These are phyloP conservation scores for Collybiopsis luxurians DNA, from an alignment of 768 basidiomycete species.

Conservation along the genomic window DNA sequence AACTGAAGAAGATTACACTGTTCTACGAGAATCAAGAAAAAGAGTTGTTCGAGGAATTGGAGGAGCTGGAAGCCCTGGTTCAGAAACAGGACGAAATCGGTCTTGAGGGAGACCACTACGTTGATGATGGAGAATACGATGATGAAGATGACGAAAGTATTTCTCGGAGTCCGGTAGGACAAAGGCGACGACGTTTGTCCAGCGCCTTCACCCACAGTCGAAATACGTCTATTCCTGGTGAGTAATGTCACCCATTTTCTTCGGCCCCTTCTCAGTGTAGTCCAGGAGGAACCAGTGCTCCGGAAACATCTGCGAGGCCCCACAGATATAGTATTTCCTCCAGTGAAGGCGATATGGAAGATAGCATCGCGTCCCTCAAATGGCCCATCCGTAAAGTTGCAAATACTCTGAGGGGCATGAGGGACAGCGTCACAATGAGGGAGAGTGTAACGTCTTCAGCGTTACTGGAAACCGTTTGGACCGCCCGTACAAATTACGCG, in stretches of 20 bases:
- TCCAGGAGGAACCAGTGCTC: constrained; percentile 1
- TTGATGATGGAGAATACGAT: constrained; percentile 46
- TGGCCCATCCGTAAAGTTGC: constrained; percentile 32
- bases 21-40: constrained; percentile 82
- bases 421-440: constrained; percentile 25
- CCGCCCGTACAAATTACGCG: constrained; percentile 73
- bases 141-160: constrained; percentile 54
- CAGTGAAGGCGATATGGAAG: constrained; percentile 43
- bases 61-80: constrained; percentile 56
- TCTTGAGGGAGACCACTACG: constrained; percentile 47
- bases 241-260: background rate
- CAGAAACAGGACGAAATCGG: constrained; percentile 60
- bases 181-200: constrained; percentile 31
- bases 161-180: constrained; percentile 16
- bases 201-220: constrained; percentile 21
- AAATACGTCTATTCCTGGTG: constrained; percentile 8
- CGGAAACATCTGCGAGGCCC: constrained; percentile 15
- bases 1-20: constrained; percentile 72
- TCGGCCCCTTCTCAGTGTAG: background rate
- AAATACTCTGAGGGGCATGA: constrained; percentile 48
- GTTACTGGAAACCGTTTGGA: constrained; percentile 62
- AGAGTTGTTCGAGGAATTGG: constrained; percentile 63
- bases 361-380: constrained; percentile 31
- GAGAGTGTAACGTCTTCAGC: constrained; percentile 40
- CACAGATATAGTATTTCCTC: constrained; percentile 45